These are phyloP conservation scores for Pulveroboletus frians DNA, from an alignment of 768 basidiomycete genomes.

Conservation along the genomic window DNA sequence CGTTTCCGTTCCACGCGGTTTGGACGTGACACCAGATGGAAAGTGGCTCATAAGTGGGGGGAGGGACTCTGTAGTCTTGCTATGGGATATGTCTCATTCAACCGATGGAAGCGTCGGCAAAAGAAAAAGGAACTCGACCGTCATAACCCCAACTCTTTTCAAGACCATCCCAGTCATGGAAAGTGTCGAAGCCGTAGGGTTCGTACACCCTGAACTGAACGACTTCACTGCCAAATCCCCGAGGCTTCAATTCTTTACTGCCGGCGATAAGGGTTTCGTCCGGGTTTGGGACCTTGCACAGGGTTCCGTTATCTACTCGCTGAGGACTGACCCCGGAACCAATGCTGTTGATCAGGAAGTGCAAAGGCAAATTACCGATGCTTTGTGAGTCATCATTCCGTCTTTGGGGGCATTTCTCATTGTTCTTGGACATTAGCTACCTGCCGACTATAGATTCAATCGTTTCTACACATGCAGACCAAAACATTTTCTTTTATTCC, in stretches of 20 bases:
- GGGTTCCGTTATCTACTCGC: conserved; percentile 56
- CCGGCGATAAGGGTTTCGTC: conserved; percentile 83
- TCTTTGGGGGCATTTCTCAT: conserved; percentile 12
- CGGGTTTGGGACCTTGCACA: conserved; percentile 79
- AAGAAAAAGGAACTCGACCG: conserved; percentile 41
- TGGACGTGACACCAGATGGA: conserved; percentile 82
- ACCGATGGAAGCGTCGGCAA: conserved; percentile 20
- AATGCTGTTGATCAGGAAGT: conserved; percentile 55
- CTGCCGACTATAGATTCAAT: conserved; percentile 58
- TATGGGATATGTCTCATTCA: conserved; percentile 70
- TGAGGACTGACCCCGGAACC: conserved; percentile 41
- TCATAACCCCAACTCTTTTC: conserved; percentile 51
- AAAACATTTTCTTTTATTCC: conserved; percentile 92
- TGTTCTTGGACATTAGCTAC: conserved; percentile 47
- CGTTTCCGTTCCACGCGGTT: conserved; percentile 86
- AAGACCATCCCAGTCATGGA: conserved; percentile 83
- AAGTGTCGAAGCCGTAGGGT: conserved; percentile 81
- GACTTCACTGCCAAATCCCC: conserved; percentile 32
- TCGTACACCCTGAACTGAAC: conserved; percentile 50
- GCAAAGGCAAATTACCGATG: conserved; percentile 76
- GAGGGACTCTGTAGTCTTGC: conserved; percentile 84
- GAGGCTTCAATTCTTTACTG: conserved; percentile 73
- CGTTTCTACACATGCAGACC: conserved; percentile 88
- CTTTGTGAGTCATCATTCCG: conserved; percentile 57
- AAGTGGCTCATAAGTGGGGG: conserved; percentile 89